These are phyloP conservation scores for Rauvolfia tetraphylla DNA, from an alignment of 257 asterid genomes.

Conservation along the genomic window DNA sequence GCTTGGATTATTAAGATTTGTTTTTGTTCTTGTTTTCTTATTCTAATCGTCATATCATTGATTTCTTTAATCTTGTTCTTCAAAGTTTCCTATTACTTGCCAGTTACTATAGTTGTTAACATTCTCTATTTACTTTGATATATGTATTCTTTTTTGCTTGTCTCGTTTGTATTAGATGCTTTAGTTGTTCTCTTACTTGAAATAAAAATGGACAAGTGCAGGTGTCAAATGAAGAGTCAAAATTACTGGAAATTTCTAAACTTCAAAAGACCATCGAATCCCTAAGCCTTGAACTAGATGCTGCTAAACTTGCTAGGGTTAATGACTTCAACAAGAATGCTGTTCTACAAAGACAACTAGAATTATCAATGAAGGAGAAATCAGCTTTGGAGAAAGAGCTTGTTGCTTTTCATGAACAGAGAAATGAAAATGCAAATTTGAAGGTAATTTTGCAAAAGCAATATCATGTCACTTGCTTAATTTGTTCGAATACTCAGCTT, in stretches of 20 bases:
- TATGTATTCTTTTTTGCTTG: not conserved
- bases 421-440: constrained; percentile 68
- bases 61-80: not conserved
- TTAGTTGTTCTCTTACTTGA: not conserved
- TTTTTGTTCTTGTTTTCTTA: not conserved
- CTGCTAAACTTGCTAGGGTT: constrained; percentile 84
- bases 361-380: constrained; percentile 65
- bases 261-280: constrained; percentile 88
- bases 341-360: constrained; percentile 70
- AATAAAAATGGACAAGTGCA: constrained; percentile 31
- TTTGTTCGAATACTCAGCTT: not conserved
- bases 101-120: not conserved
- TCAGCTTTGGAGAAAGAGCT: constrained; percentile 67
- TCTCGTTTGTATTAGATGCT: not conserved
- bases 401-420: constrained; percentile 49
- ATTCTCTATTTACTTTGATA: not conserved
- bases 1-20: not conserved
- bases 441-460: constrained; percentile 46
- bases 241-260: constrained; percentile 71
- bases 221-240: constrained; percentile 82
- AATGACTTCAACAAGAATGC: constrained; percentile 83
- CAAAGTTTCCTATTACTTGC: not conserved
- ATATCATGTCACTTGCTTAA: constrained; percentile 5
- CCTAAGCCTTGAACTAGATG: constrained; percentile 72
- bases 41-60: not conserved